phyloP scores from a whole-genome alignment of 805 yeast genomes.

The Priceomyces carsonii region DNA sequence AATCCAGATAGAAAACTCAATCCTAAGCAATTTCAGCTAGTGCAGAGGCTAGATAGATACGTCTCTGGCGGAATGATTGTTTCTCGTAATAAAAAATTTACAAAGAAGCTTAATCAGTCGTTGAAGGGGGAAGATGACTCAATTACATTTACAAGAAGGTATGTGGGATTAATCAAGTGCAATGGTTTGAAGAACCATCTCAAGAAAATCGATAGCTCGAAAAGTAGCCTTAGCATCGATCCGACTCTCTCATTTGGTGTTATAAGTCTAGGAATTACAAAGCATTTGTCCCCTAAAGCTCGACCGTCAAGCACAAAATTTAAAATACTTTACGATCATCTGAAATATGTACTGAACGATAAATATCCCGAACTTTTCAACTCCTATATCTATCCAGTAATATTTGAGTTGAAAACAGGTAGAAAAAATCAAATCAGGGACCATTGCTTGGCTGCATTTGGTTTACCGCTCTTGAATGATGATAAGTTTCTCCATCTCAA shows the following conservation, averaged over 20 bases:
- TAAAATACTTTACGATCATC: constrained; percentile 14
- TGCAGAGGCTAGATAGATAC: constrained; percentile 22
- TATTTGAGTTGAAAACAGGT: constrained; percentile 21
- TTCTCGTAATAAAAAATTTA: constrained; percentile 17
- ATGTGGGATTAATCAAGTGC: constrained; percentile 16
- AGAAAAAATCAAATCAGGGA: constrained; percentile 27
- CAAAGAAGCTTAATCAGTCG: constrained; percentile 11
- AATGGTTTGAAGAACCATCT: constrained; percentile 3
- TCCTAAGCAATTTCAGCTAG: constrained; percentile 12
- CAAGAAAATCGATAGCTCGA: not conserved
- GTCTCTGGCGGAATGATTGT: constrained; percentile 25
- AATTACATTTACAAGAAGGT: constrained; percentile 12
- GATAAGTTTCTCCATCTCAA: constrained; percentile 21
- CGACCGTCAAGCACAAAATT: constrained; percentile 15
- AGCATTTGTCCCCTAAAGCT: constrained; percentile 3
- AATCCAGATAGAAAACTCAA: constrained; percentile 11
- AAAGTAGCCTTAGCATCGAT: not conserved
- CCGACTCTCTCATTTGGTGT: constrained; percentile 10
- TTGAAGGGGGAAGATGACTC: constrained; percentile 7
- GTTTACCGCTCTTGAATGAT: constrained; percentile 20
- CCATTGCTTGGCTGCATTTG: constrained; percentile 20
- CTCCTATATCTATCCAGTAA: constrained; percentile 16
- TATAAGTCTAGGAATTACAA: constrained; percentile 14
- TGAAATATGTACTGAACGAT: constrained; percentile 5
- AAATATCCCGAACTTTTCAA: constrained; percentile 15